These are phyloP conservation scores for Phytophthora gonapodyides DNA, from an alignment of 352 stramenopile genomes.

Conservation along the genomic window DNA sequence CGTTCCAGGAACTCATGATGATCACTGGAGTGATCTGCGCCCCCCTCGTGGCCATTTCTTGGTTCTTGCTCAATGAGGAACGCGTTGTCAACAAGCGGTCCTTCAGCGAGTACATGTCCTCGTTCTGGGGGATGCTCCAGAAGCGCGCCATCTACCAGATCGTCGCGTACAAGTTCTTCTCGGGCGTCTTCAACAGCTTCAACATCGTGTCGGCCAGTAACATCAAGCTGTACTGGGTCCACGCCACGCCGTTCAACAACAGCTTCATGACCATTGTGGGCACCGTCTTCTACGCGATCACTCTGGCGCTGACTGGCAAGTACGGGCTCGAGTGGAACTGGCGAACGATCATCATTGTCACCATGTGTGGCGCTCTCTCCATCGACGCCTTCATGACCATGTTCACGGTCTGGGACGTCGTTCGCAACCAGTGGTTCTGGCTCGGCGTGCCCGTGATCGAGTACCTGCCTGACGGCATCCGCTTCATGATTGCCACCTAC, in stretches of 20 bases:
- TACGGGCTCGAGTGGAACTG: conserved; percentile 62
- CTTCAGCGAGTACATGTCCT: conserved; percentile 37
- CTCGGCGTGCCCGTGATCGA: conserved; percentile 52
- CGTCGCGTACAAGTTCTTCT: conserved; percentile 41
- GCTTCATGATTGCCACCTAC: conserved; percentile 63
- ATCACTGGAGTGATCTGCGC: conserved; percentile 37
- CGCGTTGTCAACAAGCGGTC: conserved; percentile 21
- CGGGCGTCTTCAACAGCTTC: conserved; percentile 60
- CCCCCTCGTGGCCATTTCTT: conserved; percentile 37
- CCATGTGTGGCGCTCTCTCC: conserved; percentile 36
- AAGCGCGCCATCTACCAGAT: conserved; percentile 59
- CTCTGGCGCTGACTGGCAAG: conserved; percentile 41
- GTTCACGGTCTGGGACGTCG: conserved; percentile 49
- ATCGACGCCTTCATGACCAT: conserved; percentile 58
- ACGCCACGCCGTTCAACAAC: conserved; percentile 47
- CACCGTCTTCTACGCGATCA: conserved; percentile 42
- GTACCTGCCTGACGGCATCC: conserved; percentile 50
- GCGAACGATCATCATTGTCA: conserved; percentile 40
- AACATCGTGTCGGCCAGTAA: conserved; percentile 53
- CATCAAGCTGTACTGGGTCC: conserved; percentile 56
- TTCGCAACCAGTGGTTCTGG: conserved; percentile 66
- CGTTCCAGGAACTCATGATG: conserved; percentile 48
- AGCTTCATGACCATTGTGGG: conserved; percentile 54
- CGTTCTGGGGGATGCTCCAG: conserved; percentile 56
- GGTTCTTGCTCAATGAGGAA: conserved; percentile 43